Percentiles rank a stretch among this genome's conserved stretches.
These are phyloP conservation scores for Papilionanthe hybrid DNA, from an alignment of 116 monocot genomes.

Conservation along the genomic window DNA sequence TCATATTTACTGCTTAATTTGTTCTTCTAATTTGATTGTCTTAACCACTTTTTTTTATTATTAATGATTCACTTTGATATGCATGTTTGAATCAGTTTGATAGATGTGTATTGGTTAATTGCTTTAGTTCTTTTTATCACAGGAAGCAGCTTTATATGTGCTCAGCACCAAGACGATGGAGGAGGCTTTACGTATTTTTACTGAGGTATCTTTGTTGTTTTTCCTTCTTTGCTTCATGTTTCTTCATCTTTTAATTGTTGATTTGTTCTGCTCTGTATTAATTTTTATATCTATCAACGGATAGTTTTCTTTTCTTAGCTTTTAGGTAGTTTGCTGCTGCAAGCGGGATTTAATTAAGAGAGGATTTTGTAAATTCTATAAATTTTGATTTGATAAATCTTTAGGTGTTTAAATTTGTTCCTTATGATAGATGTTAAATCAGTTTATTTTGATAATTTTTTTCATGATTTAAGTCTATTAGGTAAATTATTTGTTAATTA, in stretches of 20 bases:
- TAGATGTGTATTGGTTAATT: background rate
- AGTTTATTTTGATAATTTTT: too few relatives aligned
- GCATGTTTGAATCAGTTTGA: background rate
- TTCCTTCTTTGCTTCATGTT: background rate
- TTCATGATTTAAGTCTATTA: too few relatives aligned
- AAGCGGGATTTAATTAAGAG: too few relatives aligned
- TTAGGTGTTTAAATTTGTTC: too few relatives aligned
- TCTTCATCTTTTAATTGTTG: background rate
- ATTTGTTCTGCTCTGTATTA: background rate
- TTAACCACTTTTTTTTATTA: background rate
- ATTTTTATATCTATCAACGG: too few relatives aligned
- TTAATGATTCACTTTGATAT: background rate
- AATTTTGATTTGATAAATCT: too few relatives aligned
- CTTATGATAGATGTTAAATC: too few relatives aligned
- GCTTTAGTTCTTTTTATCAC: background rate
- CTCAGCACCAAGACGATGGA: constrained; percentile 34
- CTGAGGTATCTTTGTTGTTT: constrained; percentile 20
- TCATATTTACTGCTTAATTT: too few relatives aligned
- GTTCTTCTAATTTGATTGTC: background rate
- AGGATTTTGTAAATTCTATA: too few relatives aligned
- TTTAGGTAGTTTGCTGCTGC: too few relatives aligned
- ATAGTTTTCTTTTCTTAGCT: too few relatives aligned
- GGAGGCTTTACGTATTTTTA: constrained; percentile 49
- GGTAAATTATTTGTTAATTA: too few relatives aligned
- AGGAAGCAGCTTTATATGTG: constrained; percentile 51